These are phyloP conservation scores for Fagus sylvatica DNA, from an alignment of 306 rosid genomes.

Conservation along the genomic window DNA sequence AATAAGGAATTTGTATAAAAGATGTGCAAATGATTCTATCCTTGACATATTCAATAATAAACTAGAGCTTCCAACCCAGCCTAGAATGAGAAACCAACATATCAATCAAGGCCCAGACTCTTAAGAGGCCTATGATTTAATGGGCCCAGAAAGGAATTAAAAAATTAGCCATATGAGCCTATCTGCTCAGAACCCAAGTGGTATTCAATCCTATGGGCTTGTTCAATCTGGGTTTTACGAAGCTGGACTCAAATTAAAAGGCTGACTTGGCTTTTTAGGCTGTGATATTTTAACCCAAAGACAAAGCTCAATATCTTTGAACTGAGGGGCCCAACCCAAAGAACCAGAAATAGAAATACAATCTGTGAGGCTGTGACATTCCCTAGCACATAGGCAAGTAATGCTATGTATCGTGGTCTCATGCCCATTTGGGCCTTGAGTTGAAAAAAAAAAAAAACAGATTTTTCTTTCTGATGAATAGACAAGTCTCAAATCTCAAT, in stretches of 20 bases:
- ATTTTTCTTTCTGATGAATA: neutral
- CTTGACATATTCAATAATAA: too few species aligned
- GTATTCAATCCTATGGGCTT: neutral
- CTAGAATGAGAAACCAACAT: too few species aligned
- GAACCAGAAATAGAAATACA: neutral
- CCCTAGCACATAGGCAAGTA: neutral
- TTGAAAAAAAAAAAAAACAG: neutral
- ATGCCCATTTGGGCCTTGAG: neutral
- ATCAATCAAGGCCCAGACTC: too few species aligned
- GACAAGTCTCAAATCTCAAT: too few species aligned
- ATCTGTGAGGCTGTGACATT: neutral
- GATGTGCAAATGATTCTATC: too few species aligned
- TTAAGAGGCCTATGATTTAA: too few species aligned
- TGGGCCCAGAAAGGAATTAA: too few species aligned
- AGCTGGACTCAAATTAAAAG: neutral
- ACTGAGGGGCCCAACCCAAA: neutral
- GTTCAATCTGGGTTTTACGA: neutral
- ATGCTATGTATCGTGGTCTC: neutral
- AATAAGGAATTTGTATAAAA: too few species aligned
- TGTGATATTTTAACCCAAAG: neutral
- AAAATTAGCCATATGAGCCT: too few species aligned
- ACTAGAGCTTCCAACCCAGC: too few species aligned
- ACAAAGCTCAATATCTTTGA: neutral
- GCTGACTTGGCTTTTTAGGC: neutral
- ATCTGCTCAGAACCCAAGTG: too few species aligned